Evolutionary conservation across 371 early-diverging fungal genomes (phyloP), one percentile per base, ranked within the genome.

Genomic region (Coemansia sp.): DNA sequence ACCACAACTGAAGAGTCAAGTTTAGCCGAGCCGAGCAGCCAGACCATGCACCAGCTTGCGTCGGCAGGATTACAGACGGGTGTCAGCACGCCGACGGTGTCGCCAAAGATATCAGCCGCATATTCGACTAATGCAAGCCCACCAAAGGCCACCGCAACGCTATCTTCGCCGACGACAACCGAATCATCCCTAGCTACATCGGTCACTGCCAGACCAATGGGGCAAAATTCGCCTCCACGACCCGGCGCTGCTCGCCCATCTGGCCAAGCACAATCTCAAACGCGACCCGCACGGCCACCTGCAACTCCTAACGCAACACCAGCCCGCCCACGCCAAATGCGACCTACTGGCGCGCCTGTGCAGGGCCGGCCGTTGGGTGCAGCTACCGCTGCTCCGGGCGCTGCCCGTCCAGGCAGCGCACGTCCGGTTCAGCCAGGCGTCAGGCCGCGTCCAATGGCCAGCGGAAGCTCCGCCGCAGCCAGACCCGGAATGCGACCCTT

Each of bases 401-500:
- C 37, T 31, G 55, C 40, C 36, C 18, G 32, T 3, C 54, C 46
- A 0, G 16, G 62, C 32, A 12, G 34, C 11, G 18, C 39, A 10
- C 55, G 60, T n/a, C 31, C 42, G 4, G 34, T 24, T 8, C 54
- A 50, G 9, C 46, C 44, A 2, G 69, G 57, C n/a, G 54, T 43
- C 14, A 57, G 70, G 24, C 67, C 67, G 18, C 62, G 67, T 1
- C 67, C 63, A 46, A 24, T 18, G 29, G 32, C 60, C n/a, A 37
- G 43, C 9, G 24, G 40, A 14, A 37, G 49, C 1, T 0, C 40
- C 12, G 9, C 44, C 1, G 32, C 52, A 5, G 36, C 37, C 9
- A 47, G 63, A n/a, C 69, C 69, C 5, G 58, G 34, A 6, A 16
- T 31, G 34, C n/a, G 62, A 10, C 70, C 72, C 6, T 46, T 11